Evolutionary conservation across 441 rosid species (phyloP), one percentile per base, ranked within the genome.

Genomic region (Capsella rubella): DNA sequence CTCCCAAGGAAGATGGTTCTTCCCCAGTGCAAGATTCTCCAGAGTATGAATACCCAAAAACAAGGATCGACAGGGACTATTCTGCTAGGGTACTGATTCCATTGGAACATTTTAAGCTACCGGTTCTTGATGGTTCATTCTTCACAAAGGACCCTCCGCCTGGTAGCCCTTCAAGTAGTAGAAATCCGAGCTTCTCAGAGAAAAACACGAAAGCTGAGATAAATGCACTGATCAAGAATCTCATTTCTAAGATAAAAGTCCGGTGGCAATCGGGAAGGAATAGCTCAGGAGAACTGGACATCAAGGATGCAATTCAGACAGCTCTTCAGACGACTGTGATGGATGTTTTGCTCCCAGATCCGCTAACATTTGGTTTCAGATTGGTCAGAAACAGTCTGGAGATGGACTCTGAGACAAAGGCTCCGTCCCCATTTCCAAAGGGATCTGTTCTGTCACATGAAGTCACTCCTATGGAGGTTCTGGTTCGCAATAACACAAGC

Each of bases 311-410:
- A 65, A 84, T 93, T 75, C 95, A 87, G 77, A 83, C 91, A 56
- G 98, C 97, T 3, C 95, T 95, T 46, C 95, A 90, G 83, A 81
- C 96, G 40, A 91, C 96, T 0, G 95, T 90, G 74, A 89, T 93
- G 98, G 99, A 95, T 79, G 95, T 95, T 46, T 82, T 95, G 78
- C 85, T 95, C 57, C 98, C 98, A 40, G 99, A 95, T 85, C 99
- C 99, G 29, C 81, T 95, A 79, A 93, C 98, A 34, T 93, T 90
- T 67, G 90, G 91, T 79, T 95, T 95, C 84, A 83, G 89, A 80
- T 89, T 95, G 73, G 84, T 81, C 70, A 85, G 88, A 84, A 77
- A 71, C 40, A 46, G 63, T 21, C 43, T 32, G 68, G 74, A 80
- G 15, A 56, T 12, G 58, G 86, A 82, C 66, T 35, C 79, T 28